phyloP scores from a whole-genome alignment of 768 basidiomycete species.

The Rhizopogon roseolus region DNA sequence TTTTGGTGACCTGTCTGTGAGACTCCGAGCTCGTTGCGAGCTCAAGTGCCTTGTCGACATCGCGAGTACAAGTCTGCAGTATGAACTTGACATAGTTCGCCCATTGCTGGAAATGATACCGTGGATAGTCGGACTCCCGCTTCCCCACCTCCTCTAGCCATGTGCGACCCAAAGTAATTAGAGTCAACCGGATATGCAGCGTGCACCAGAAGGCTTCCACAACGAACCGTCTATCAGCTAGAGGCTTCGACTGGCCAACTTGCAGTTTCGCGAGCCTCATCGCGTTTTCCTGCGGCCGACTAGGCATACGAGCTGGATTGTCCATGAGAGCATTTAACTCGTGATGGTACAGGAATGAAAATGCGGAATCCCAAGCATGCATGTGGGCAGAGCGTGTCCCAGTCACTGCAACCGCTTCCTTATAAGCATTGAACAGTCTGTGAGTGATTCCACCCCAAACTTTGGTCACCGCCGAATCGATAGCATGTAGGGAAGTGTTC shows the following conservation, averaged over 20 bases:
- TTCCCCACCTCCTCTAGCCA: slow-evolving; percentile 34
- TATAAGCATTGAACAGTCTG: slow-evolving; percentile 35
- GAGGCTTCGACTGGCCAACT: slow-evolving; percentile 54
- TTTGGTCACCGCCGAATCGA: slow-evolving; percentile 26
- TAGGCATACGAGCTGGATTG: slow-evolving; percentile 32
- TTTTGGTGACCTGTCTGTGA: slow-evolving; percentile 47
- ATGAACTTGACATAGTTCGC: slow-evolving; percentile 42
- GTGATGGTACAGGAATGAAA: slow-evolving; percentile 44
- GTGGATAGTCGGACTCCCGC: slow-evolving; percentile 13
- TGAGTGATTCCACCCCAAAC: slow-evolving; percentile 37
- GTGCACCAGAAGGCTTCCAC: slow-evolving; percentile 59
- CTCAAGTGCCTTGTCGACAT: slow-evolving; percentile 39
- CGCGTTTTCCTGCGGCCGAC: slow-evolving; percentile 42
- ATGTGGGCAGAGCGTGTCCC: slow-evolving; percentile 49
- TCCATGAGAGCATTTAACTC: slow-evolving; percentile 33
- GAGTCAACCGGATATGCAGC: slow-evolving; percentile 45
- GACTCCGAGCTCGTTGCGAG: slow-evolving; percentile 47
- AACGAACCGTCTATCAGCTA: slow-evolving; percentile 52
- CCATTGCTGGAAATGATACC: slow-evolving; percentile 33
- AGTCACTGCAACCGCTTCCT: slow-evolving; percentile 33
- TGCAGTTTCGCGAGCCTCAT: slow-evolving; percentile 46
- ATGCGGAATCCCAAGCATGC: slow-evolving; percentile 57
- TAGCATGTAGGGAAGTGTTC: slow-evolving; percentile 17
- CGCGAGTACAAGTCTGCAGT: slow-evolving; percentile 39
- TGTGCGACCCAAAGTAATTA: slow-evolving; percentile 38